phyloP scores from a whole-genome alignment of 257 asterid species.

The Apocynum venetum region DNA sequence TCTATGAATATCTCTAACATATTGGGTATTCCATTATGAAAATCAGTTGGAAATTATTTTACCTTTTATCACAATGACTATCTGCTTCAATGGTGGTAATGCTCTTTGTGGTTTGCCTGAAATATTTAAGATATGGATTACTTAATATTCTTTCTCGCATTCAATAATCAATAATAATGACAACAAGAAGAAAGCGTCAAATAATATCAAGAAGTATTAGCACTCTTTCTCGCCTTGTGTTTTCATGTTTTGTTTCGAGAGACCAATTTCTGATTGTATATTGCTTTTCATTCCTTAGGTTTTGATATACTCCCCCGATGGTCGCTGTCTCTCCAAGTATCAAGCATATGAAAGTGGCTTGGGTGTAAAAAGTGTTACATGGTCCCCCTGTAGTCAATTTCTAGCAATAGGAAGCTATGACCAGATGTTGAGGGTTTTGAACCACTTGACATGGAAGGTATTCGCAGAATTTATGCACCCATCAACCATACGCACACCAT shows the following conservation, averaged over 20 bases:
- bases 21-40: not conserved
- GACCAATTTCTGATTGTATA: slow-evolving; percentile 6
- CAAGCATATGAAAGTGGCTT: slow-evolving; percentile 98
- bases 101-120: not conserved
- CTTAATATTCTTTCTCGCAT: not conserved
- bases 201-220: not conserved
- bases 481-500: slow-evolving; percentile 77
- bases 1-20: not conserved
- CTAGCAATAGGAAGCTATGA: slow-evolving; percentile 97
- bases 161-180: not conserved
- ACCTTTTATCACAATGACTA: not conserved
- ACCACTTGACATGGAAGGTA: slow-evolving; percentile 99
- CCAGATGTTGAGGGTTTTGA: slow-evolving; percentile 92
- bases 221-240: not conserved
- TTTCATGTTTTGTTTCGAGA: not conserved
- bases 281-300: slow-evolving; percentile 47
- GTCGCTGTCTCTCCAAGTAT: slow-evolving; percentile 89
- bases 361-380: slow-evolving; percentile 90
- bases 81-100: not conserved
- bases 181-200: not conserved
- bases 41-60: not conserved
- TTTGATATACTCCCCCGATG: slow-evolving; percentile 91
- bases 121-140: not conserved
- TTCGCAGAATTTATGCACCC: slow-evolving; percentile 94
- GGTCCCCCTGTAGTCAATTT: slow-evolving; percentile 98